Conservation (phyloP, 1,284 basidiomycete species). For the Mycocalia duriaeana region DNA sequence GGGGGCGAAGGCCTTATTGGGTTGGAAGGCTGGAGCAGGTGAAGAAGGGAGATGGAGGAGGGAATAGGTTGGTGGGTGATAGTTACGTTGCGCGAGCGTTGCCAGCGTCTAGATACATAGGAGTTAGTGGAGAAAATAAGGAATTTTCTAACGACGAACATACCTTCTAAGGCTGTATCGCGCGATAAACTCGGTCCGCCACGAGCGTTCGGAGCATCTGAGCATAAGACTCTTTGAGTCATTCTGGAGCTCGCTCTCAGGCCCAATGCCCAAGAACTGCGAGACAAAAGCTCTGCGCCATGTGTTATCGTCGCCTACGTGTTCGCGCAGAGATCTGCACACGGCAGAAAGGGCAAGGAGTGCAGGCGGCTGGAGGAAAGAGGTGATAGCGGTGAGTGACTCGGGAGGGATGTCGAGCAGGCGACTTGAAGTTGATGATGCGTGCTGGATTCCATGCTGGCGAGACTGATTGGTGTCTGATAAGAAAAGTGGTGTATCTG, state of each 20-base stretch:
- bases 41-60: conserved; percentile 48
- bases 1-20: not conserved
- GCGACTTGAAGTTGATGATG: conserved; percentile 6
- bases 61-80: conserved; percentile 59
- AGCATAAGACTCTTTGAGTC: conserved; percentile 46
- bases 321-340: conserved; percentile 51
- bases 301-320: conserved; percentile 75
- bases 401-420: not conserved
- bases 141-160: conserved; percentile 1
- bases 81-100: conserved; percentile 55
- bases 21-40: conserved; percentile 52
- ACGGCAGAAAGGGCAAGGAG: conserved; percentile 58
- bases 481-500: conserved; percentile 21
- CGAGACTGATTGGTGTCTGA: conserved; percentile 18
- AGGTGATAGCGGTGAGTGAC: conserved; percentile 76
- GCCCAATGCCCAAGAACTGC: conserved; percentile 63
- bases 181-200: conserved; percentile 64
- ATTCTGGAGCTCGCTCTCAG: conserved; percentile 47
- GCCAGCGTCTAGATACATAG: conserved; percentile 60
- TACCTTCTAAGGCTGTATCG: conserved; percentile 54
- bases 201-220: conserved; percentile 50
- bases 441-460: conserved; percentile 51
- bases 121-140: conserved; percentile 4
- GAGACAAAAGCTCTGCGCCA: conserved; percentile 79
- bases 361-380: conserved; percentile 64